Conservation (phyloP, 129 eudicot genomes). For the Flaveria trinervia region DNA sequence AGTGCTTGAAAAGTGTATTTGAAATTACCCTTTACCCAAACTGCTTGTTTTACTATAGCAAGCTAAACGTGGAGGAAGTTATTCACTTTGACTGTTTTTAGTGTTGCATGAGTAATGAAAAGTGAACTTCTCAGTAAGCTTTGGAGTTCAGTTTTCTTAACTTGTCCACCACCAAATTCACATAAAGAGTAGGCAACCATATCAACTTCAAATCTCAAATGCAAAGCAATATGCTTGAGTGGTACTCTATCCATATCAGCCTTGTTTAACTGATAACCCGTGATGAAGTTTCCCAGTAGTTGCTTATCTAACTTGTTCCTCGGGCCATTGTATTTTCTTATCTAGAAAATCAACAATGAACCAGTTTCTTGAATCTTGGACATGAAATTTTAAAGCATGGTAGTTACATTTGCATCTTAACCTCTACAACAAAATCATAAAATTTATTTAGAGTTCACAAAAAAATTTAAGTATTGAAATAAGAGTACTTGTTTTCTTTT, state of each 20-base stretch:
- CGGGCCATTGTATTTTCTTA: slow-evolving; percentile 48
- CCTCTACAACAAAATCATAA: slow-evolving; percentile 48
- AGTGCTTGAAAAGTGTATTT: too few relatives aligned
- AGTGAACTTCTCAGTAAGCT: slow-evolving; percentile 78
- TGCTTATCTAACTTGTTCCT: slow-evolving; percentile 59
- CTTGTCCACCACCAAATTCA: slow-evolving; percentile 86
- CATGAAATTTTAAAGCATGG: slow-evolving; percentile 79
- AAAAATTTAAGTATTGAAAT: too few relatives aligned
- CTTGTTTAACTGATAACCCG: slow-evolving; percentile 25
- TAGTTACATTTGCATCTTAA: slow-evolving; percentile 93
- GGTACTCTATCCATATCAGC: slow-evolving; percentile 24
- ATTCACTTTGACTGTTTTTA: slow-evolving; percentile 54
- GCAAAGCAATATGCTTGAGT: slow-evolving; percentile 79
- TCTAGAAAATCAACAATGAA: slow-evolving; percentile 63
- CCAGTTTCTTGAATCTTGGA: slow-evolving; percentile 78
- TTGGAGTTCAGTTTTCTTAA: slow-evolving; percentile 66
- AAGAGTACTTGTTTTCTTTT: neutral
- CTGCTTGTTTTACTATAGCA: too few relatives aligned
- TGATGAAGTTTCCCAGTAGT: slow-evolving; percentile 65
- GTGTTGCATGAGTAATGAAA: slow-evolving; percentile 80
- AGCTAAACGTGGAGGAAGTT: neutral
- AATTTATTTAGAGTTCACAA: slow-evolving; percentile 1
- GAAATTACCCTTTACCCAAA: neutral
- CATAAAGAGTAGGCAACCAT: slow-evolving; percentile 96
- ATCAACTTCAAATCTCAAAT: slow-evolving; percentile 87